Conservation (phyloP, 2,329 filamentous ascomycete species). For the Aureobasidium zeae region DNA sequence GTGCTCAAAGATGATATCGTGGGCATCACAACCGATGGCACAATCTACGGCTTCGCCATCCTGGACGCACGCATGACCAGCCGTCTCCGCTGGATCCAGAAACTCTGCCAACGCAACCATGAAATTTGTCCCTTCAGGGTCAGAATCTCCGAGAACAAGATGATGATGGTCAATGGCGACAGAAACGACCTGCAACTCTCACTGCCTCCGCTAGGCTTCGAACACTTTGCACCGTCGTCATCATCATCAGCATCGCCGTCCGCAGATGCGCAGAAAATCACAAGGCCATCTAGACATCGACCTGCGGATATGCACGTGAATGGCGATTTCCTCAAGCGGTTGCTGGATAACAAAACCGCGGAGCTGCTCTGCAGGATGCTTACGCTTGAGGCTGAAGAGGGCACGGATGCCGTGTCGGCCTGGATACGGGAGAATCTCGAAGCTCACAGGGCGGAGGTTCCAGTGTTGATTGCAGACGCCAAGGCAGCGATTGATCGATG, state of each 20-base stretch:
- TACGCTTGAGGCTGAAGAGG: constrained; percentile 17
- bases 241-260: not conserved
- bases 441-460: constrained; percentile 21
- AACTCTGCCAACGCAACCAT: constrained; percentile 39
- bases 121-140: constrained; percentile 23
- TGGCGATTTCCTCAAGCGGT: constrained; percentile 32
- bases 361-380: constrained; percentile 21
- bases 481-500: constrained; percentile 17
- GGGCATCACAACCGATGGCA: constrained; percentile 43
- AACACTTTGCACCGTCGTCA: no score
- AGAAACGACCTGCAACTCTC: not conserved
- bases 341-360: constrained; percentile 25
- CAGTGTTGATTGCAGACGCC: constrained; percentile 20
- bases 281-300: constrained; percentile 14
- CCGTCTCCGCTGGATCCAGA: constrained; percentile 64
- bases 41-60: constrained; percentile 51
- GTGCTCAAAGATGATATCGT: constrained; percentile 40
- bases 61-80: constrained; percentile 54
- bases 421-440: constrained; percentile 28
- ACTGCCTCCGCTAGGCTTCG: constrained; percentile 22
- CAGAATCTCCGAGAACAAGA: not conserved
- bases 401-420: constrained; percentile 22
- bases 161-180: not conserved
- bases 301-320: constrained; percentile 32
- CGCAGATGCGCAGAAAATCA: constrained; percentile 20